These are phyloP conservation scores for Zymoseptoria ardabiliae DNA, from an alignment of 2,329 filamentous ascomycete species.

Conservation along the genomic window DNA sequence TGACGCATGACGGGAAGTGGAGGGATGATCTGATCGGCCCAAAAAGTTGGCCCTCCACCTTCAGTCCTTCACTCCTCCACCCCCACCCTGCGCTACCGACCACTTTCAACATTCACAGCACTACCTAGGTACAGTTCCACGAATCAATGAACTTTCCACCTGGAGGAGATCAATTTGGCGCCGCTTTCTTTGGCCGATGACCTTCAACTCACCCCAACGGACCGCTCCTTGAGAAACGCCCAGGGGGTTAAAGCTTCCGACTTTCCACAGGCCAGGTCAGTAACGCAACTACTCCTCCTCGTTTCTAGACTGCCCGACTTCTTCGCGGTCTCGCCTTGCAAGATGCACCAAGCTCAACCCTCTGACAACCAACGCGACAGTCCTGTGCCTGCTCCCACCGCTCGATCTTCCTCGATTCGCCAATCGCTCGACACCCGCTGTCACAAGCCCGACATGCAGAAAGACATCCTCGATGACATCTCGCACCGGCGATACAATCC, in stretches of 20 bases:
- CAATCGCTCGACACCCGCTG: slow-evolving; percentile 5
- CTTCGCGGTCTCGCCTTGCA: slow-evolving; percentile 3
- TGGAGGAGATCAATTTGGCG: neutral
- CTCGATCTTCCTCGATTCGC: slow-evolving; percentile 13
- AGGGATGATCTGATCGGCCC: neutral
- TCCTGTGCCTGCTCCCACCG: slow-evolving; percentile 4
- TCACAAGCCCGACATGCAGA: slow-evolving; percentile 33
- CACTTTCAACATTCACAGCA: neutral
- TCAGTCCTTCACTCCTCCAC: neutral
- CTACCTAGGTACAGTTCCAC: neutral
- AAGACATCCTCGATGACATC: slow-evolving; percentile 74
- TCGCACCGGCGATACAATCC: slow-evolving; percentile 93
- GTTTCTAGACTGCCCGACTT: neutral
- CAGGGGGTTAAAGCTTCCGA: neutral
- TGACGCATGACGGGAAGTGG: neutral
- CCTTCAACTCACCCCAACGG: neutral
- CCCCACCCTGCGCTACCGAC: neutral
- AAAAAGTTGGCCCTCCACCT: neutral
- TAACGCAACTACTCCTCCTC: neutral
- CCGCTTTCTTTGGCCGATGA: neutral
- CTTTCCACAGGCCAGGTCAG: slow-evolving; percentile 1
- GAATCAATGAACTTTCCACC: neutral
- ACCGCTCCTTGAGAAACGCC: neutral
- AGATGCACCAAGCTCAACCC: slow-evolving; percentile 22
- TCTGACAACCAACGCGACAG: slow-evolving; percentile 16